Evolutionary conservation across 1,139 yeast genomes (phyloP).

Genomic region (Insectozyma bohioensis): DNA sequence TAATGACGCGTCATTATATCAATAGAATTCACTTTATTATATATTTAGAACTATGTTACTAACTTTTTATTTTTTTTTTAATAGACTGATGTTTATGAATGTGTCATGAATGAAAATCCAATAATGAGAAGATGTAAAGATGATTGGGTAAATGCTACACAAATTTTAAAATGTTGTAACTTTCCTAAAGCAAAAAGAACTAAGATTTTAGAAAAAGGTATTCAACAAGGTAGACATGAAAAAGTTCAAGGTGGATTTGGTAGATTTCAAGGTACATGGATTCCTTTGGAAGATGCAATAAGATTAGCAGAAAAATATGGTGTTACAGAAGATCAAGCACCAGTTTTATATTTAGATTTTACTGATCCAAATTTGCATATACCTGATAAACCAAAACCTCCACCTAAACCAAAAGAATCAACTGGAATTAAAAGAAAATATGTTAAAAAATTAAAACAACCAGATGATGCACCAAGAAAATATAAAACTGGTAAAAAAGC

Average conservation of each 20-base stretch:
- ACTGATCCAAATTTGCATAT: constrained; percentile 49
- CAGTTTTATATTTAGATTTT: constrained; percentile 50
- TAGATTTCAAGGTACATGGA: constrained; percentile 97
- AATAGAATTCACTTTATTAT: not conserved
- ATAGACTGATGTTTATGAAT: constrained; percentile 76
- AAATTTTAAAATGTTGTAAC: constrained; percentile 88
- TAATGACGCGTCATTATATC: constrained; percentile 11
- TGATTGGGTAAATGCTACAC: constrained; percentile 98
- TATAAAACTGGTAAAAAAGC: constrained; percentile 16
- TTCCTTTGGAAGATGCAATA: constrained; percentile 67
- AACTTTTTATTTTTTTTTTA: too few relatives aligned
- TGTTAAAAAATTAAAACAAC: constrained; percentile 36
- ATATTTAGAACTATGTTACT: constrained; percentile 11
- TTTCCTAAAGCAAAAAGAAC: constrained; percentile 95
- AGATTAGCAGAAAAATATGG: constrained; percentile 54
- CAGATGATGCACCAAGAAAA: constrained; percentile 41
- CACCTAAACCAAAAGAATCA: constrained; percentile 42
- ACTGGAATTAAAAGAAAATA: constrained; percentile 48
- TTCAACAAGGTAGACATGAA: constrained; percentile 82
- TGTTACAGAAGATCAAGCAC: constrained; percentile 54
- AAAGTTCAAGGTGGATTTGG: constrained; percentile 98
- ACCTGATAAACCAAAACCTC: constrained; percentile 46
- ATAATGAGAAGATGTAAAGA: constrained; percentile 91
- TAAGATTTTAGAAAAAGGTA: constrained; percentile 87
- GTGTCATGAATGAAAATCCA: constrained; percentile 75